phyloP scores from a whole-genome alignment of 257 asterid species.

The Phtheirospermum japonicum region DNA sequence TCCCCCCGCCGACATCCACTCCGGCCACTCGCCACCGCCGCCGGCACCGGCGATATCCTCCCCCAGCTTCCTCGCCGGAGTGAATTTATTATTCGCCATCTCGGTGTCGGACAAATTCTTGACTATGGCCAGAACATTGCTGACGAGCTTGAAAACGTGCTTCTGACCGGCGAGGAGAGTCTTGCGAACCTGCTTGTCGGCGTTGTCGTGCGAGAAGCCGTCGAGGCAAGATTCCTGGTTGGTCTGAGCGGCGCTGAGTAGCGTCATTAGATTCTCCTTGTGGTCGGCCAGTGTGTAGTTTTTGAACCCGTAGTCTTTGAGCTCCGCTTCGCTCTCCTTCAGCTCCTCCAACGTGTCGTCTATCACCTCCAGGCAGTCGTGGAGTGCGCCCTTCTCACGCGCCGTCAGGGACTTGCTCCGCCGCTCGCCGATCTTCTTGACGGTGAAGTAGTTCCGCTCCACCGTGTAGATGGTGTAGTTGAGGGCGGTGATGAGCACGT shows the following conservation, averaged over 20 bases:
- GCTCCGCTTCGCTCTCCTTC: conserved; percentile 31
- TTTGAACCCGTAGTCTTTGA: conserved; percentile 31
- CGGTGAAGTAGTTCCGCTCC: conserved; percentile 45
- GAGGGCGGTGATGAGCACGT: conserved; percentile 50
- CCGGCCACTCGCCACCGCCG: conserved; percentile 60
- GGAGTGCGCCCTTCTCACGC: conserved; percentile 54
- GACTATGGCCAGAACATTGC: conserved; percentile 59
- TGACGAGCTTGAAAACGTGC: conserved; percentile 54
- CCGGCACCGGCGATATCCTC: conserved; percentile 6
- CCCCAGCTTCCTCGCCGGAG: conserved; percentile 33
- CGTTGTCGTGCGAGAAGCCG: conserved; percentile 58
- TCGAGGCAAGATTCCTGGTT: conserved; percentile 67
- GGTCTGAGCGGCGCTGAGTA: conserved; percentile 62
- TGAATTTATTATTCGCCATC: background rate
- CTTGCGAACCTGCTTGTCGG: conserved; percentile 45
- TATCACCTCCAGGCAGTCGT: conserved; percentile 58
- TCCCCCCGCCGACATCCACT: conserved; percentile 62
- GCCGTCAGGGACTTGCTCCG: conserved; percentile 31
- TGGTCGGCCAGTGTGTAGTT: conserved; percentile 39
- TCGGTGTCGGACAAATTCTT: conserved; percentile 44
- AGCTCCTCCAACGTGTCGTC: conserved; percentile 60
- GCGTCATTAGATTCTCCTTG: conserved; percentile 37
- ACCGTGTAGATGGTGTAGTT: conserved; percentile 58
- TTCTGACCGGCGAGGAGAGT: conserved; percentile 38
- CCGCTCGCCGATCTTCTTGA: conserved; percentile 35